A percentile compares a stretch with the other conserved stretches of the same genome.
phyloP scores from a whole-genome alignment of 139 green algal genomes.

The Bryopsis sp. region DNA sequence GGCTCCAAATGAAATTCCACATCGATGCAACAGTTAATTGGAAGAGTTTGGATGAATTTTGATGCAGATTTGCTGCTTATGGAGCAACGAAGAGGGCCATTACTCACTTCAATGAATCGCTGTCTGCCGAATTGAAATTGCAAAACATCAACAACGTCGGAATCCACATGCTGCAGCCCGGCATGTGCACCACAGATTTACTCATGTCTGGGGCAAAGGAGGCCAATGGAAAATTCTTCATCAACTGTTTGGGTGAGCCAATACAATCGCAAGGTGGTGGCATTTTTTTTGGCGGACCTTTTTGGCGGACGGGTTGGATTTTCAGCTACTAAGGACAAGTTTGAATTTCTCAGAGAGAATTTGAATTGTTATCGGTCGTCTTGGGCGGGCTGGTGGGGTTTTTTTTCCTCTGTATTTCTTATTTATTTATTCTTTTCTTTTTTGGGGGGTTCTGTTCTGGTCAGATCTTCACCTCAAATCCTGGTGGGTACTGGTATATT shows the following conservation, averaged over 20 bases:
- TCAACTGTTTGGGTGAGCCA: conserved; percentile 76
- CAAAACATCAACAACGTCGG: conserved; percentile 18
- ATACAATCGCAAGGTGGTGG: neutral
- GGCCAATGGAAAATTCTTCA: conserved; percentile 80
- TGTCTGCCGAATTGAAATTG: conserved; percentile 25
- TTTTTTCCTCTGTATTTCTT: neutral
- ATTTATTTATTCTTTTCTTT: neutral
- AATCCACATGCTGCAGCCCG: conserved; percentile 32
- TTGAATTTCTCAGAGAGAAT: neutral
- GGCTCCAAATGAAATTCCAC: too few relatives aligned
- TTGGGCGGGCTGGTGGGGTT: neutral
- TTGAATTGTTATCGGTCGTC: neutral
- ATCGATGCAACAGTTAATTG: neutral
- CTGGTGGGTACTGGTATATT: neutral
- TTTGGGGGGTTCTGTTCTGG: too few relatives aligned
- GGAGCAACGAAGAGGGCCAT: conserved; percentile 87
- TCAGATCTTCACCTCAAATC: neutral
- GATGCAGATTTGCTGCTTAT: conserved; percentile 82
- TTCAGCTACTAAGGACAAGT: neutral
- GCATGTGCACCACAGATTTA: conserved; percentile 93
- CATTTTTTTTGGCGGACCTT: neutral
- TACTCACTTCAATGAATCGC: conserved; percentile 64
- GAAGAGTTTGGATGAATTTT: neutral
- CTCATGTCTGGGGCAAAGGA: conserved; percentile 76
- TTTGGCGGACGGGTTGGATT: neutral